Base-by-base conservation (phyloP, 1,284 basidiomycete genomes). In the Boletus semigastroideus region DNA sequence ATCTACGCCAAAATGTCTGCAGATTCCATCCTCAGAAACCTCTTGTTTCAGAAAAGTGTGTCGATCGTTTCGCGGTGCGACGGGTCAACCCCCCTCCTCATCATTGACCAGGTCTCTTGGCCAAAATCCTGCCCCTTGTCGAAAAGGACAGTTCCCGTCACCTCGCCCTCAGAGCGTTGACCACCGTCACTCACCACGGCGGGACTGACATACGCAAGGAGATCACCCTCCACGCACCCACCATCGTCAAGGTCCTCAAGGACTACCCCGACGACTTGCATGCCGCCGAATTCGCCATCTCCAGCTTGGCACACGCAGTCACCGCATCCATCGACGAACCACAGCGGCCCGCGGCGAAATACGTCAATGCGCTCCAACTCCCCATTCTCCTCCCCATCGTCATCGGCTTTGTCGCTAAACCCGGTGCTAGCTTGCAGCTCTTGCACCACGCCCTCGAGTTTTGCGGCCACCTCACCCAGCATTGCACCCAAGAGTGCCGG, bases 1-100 rank as follows among this genome's bases (percentile, higher is more conserved):
- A 80, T 86, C 42, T 85, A 79, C 60, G 76, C 80, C 11, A 82
- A 80, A 59, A 82, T 86, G 80, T 84, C 74, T 36, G 72, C 73
- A 0, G 83, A 86, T 64, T 72, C 80, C 1, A 71, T 85, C 42
- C 64, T 85, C 46, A 72, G 82, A 25, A 75, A 84, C 64, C 79
- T 79, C 55, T 68, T 86, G 20, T 77, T 82, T 60, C 71, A 75
- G 34, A 74, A 75, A 72, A 82, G 83, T 82, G 1, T 4, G 54
- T 42, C 2, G 0, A 2, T 64, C 54, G n/a, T n/a, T 13, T 28
- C 25, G 1, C n/a, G 28, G 3, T 13, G 14, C 17, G 12, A 22
- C 22, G 22, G 22, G 22, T 22, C 22, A 5, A n/a, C n/a, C 22
- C 22, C 22, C 22, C 22, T 3, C 22, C 5, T 22, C 22, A 22